Conservation (phyloP, 106 monocot genomes). For the Dendrobium officinale region DNA sequence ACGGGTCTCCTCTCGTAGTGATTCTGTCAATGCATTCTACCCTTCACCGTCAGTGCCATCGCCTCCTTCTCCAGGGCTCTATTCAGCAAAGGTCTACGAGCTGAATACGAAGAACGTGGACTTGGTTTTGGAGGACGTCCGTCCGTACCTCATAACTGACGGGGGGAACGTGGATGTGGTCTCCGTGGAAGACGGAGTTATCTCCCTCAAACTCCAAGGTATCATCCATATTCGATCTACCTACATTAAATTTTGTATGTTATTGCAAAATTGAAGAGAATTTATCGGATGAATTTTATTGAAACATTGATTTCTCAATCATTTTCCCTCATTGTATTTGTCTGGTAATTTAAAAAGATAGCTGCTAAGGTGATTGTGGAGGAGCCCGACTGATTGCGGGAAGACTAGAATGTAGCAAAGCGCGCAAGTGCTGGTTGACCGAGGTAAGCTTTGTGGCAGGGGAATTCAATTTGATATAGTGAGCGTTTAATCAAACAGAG, state of each 20-base stretch:
- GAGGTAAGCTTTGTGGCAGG: no score
- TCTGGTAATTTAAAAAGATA: not conserved
- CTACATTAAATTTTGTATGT: no score
- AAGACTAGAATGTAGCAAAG: no score
- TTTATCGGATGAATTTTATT: no score
- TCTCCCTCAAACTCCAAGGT: slow-evolving; percentile 91
- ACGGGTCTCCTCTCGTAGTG: not conserved
- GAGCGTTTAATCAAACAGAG: no score
- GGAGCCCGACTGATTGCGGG: no score
- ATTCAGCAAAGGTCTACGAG: slow-evolving; percentile 59
- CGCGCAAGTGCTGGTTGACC: no score
- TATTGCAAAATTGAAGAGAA: no score
- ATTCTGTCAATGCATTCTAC: slow-evolving; percentile 10
- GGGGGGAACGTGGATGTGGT: slow-evolving; percentile 89
- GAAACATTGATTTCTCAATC: no score
- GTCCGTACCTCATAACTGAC: slow-evolving; percentile 87
- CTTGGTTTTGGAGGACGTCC: slow-evolving; percentile 76
- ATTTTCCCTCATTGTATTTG: not conserved
- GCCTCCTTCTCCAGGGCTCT: slow-evolving; percentile 36
- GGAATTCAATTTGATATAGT: no score
- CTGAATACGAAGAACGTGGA: slow-evolving; percentile 83
- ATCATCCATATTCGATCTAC: not conserved
- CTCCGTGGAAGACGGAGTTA: slow-evolving; percentile 68
- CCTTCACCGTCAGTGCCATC: slow-evolving; percentile 5
- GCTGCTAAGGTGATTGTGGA: not conserved